Base-by-base conservation (phyloP, 352 stramenopile species). In the Phytophthora pseudosyringae region DNA sequence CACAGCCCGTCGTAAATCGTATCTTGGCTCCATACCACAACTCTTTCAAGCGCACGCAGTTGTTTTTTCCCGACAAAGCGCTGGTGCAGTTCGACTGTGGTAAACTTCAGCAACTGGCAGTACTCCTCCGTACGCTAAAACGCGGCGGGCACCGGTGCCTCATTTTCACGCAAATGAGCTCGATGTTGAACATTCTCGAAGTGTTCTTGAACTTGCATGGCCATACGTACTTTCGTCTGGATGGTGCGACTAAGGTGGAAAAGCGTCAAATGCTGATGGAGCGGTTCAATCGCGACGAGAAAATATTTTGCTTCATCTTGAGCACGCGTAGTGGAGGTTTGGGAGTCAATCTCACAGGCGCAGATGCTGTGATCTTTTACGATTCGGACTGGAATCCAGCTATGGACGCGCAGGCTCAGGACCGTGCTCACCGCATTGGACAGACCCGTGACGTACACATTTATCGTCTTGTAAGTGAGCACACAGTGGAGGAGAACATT, bases 401-500 rank as follows among this genome's bases (percentile, higher is more conserved):
- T 13, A 98, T 98, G 93, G 95, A 98, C 66, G 85, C 88, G 0
- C 88, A 95, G 38, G 97, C 97, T 5, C 96, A 99, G 73, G 97
- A 99, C 67, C 91, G 97, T 51, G 97, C 97, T 13, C 97, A 99
- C 76, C 90, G 97, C 26, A 99, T 99, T 58, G 97, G 97, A 1
- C 98, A 99, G 69, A 99, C 97, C 15, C 81, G 97, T 12, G 98
- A 99, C 60, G 98, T 99, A 10, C 95, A 99, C 68, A 99, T 99
- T 45, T 99, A 99, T 72, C 88, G 98, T 1, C 80, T 99, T 15
- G 90, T 99, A 5, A 99, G 89, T 26, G 89, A 98, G 54, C 88
- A 98, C 68, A 98, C 98, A 1, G 97, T 99, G 33, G 98, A 99
- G 76, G 98, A 99, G 73, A 99, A 99, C 75, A 99, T 99, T 62